Base-by-base conservation (phyloP, 1,139 yeast species). In the Lodderomyces parapsilosis region DNA sequence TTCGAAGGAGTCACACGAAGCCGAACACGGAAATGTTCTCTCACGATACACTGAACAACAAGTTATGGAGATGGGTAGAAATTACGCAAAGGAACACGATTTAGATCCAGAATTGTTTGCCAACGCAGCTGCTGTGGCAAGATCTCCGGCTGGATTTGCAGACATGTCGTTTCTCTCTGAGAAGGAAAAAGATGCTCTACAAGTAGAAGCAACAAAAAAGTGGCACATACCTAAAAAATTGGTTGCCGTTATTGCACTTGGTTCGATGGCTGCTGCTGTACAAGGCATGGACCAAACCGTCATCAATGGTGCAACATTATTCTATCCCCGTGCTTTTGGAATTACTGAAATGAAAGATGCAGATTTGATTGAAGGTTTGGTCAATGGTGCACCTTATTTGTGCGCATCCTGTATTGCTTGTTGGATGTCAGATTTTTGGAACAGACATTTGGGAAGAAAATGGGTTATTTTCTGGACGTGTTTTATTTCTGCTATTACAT, bases 251-350 rank as follows among this genome's bases (percentile, higher is more conserved):
- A 78, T 86, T 45, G 75, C 86, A 14, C 78, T 87, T 59, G 85
- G 91, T 36, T 85, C 96, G 6, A 78, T 88, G 81, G 89, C 94
- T 43, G 96, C 96, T 17, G 87, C 91, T 6, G 91, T 89, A 27
- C 96, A 88, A 62, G 96, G 96, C 56, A 87, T 88, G 89, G 96
- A 88, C 61, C 96, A 88, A 62, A 76, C 94, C 1, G 96, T 87
- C 20, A 78, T 86, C 46, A 86, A 87, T 55, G 96, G 96, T 51
- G 96, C 96, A 7, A 78, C 83, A 43, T 65, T 87, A 38, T 83
- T 80, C 58, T 86, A 82, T 62, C 88, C 91, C 4, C 53, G 56
- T 2, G 61, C 60, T 1, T 72, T 86, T 58, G 83, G 81, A 1
- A 69, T 84, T 23, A 23, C 22, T 13, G 20, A 31, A 22, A 43